Base-by-base conservation (phyloP, 2,329 filamentous ascomycete genomes). In the Clonostachys rosea region DNA sequence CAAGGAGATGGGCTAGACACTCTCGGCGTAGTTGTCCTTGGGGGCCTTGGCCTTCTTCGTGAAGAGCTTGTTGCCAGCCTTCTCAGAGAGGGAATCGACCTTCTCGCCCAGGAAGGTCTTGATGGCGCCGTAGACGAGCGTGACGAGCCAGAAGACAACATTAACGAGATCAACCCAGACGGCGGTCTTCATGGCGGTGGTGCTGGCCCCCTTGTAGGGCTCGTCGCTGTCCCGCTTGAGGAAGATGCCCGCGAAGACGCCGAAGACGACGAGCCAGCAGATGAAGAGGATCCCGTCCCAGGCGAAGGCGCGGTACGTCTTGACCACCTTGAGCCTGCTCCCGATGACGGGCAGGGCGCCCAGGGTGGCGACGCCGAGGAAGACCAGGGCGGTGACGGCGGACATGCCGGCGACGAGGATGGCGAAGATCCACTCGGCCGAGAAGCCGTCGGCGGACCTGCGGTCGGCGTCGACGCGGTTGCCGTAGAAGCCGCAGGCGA, bases 101-200 rank as follows among this genome's bases (percentile, higher is more conserved):
- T 69, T 70, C 11, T 69, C 67, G 1, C 70, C 68, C 40, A 73
- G 44, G 49, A 64, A 69, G 1, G 63, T 68, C 61, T 69, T 69
- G 50, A 66, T 20, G 43, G 52, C 62, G 30, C 72, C 72, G 36
- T 74, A 75, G 6, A 56, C 56, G 6, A 64, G 70, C 0, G 70
- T 73, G 5, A 73, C 51, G 12, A 83, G 64, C 86, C 87, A 91
- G 40, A 91, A 64, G 18, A 85, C 48, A 62, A 85, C 73, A 53
- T 86, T 87, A 34, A 81, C 70, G 24, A 90, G 60, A 59, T 89
- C 84, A 24, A 90, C 66, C 83, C 85, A 90, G 4, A 88, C 85
- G 3, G 85, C 84, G 50, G 78, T 73, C 66, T 86, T 85, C 87
- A 90, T 90, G 7, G 60, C 45, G 5, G 59, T 51, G 0, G 69